These are phyloP conservation scores for Tulasnella sp. DNA, from an alignment of 768 basidiomycete species.

Conservation along the genomic window DNA sequence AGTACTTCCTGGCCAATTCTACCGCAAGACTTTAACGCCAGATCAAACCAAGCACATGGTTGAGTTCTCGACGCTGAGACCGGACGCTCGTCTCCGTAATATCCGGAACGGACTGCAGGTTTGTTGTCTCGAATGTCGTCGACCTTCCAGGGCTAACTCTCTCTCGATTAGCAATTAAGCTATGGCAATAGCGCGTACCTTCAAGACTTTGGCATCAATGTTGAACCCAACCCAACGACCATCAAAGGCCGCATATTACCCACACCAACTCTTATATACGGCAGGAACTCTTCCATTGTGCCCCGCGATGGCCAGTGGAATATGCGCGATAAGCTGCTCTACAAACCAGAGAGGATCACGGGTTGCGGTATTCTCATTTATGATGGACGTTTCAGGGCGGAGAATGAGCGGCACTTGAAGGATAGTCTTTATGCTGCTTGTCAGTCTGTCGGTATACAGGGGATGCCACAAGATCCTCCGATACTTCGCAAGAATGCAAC, in stretches of 20 bases:
- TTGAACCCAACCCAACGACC: slow-evolving; percentile 46
- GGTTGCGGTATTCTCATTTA: slow-evolving; percentile 59
- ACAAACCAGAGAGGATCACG: slow-evolving; percentile 43
- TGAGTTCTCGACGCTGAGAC: slow-evolving; percentile 58
- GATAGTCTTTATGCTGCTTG: slow-evolving; percentile 30
- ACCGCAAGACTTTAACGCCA: slow-evolving; percentile 50
- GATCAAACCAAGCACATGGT: slow-evolving; percentile 42
- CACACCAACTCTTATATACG: slow-evolving; percentile 62
- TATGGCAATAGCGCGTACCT: slow-evolving; percentile 73
- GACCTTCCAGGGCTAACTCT: neutral
- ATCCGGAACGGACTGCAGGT: slow-evolving; percentile 51
- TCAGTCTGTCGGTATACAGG: slow-evolving; percentile 47
- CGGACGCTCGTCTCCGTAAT: slow-evolving; percentile 46
- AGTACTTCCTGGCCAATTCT: slow-evolving; percentile 60
- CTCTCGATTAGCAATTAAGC: slow-evolving; percentile 28
- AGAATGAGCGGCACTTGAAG: slow-evolving; percentile 47
- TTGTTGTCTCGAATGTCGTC: neutral
- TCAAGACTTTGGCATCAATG: slow-evolving; percentile 60
- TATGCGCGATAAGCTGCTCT: slow-evolving; percentile 52
- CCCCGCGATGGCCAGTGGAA: slow-evolving; percentile 72
- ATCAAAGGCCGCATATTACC: slow-evolving; percentile 58
- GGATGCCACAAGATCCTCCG: slow-evolving; percentile 39
- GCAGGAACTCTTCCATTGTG: slow-evolving; percentile 33
- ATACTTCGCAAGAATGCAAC: slow-evolving; percentile 52
- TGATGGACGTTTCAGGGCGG: slow-evolving; percentile 52